A percentile compares a stretch with the other conserved stretches of the same genome.
Evolutionary conservation across 305 asterid genomes (phyloP).

Genomic region (Solanum hybrid): DNA sequence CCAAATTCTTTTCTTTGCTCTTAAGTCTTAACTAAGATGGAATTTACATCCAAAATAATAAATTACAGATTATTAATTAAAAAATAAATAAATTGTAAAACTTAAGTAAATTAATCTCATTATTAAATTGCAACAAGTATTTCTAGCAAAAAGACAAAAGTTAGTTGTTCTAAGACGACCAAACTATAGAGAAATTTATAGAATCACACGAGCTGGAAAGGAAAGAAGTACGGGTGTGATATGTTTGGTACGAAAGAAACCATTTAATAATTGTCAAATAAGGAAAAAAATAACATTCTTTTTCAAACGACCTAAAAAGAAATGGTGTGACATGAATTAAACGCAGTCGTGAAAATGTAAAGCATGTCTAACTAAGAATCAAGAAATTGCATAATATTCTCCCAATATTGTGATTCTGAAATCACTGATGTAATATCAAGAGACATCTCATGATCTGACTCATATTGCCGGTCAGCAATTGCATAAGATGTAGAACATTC

Average conservation of each 20-base stretch:
- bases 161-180: no score
- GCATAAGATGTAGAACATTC: slow-evolving; percentile 38
- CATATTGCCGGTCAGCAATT: slow-evolving; percentile 31
- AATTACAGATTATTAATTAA: neutral
- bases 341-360: neutral
- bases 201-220: no score
- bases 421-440: neutral
- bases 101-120: no score
- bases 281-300: no score
- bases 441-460: neutral
- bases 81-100: no score
- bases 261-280: no score
- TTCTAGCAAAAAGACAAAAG: no score
- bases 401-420: neutral
- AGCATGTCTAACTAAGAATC: neutral
- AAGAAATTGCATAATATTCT: neutral
- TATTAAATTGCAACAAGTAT: no score
- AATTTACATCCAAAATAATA: neutral
- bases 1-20: neutral
- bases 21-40: neutral
- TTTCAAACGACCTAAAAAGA: no score
- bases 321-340: no score
- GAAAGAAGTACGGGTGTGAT: neutral
- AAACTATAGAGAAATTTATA: no score
- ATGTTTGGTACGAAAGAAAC: no score